Evolutionary conservation across 192 early-diverging fungal genomes (phyloP).

Genomic region (Coemansia sp.): DNA sequence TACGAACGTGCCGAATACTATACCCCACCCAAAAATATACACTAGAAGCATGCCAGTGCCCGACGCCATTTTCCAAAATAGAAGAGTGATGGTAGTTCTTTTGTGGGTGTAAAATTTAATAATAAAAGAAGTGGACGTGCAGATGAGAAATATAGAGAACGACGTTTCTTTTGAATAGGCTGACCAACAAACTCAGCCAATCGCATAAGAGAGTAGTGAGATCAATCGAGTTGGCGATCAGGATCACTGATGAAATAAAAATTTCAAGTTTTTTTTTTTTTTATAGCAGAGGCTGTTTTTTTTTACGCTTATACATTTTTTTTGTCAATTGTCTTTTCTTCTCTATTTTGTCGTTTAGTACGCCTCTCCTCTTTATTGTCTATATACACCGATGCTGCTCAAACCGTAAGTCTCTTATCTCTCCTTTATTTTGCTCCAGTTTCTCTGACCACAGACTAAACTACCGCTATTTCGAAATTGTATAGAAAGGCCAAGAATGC

Average conservation of each 20-base stretch:
- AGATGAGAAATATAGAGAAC: neutral
- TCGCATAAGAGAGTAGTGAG: neutral
- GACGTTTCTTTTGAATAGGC: neutral
- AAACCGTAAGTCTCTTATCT: constrained; percentile 7
- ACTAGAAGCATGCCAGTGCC: constrained; percentile 56
- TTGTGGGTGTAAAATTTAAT: neutral
- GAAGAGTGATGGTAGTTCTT: neutral
- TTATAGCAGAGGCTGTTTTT: neutral
- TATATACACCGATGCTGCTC: constrained; percentile 8
- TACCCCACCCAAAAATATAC: constrained; percentile 58
- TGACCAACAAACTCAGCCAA: neutral
- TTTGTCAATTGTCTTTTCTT: neutral
- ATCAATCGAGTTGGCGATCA: neutral
- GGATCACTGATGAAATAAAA: constrained; percentile 3
- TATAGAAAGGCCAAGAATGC: constrained; percentile 87
- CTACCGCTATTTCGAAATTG: neutral
- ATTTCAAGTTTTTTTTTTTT: constrained; percentile 3
- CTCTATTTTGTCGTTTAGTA: neutral
- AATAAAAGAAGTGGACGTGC: neutral
- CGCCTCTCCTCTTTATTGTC: neutral
- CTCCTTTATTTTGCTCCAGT: neutral
- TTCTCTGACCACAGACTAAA: neutral
- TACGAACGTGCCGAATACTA: constrained; percentile 61
- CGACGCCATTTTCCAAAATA: constrained; percentile 38
- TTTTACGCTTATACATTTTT: neutral